Percentiles rank a stretch among this genome's conserved stretches.
Evolutionary conservation across 768 basidiomycete species (phyloP).

Genomic region (Hirschioporus abietinus): DNA sequence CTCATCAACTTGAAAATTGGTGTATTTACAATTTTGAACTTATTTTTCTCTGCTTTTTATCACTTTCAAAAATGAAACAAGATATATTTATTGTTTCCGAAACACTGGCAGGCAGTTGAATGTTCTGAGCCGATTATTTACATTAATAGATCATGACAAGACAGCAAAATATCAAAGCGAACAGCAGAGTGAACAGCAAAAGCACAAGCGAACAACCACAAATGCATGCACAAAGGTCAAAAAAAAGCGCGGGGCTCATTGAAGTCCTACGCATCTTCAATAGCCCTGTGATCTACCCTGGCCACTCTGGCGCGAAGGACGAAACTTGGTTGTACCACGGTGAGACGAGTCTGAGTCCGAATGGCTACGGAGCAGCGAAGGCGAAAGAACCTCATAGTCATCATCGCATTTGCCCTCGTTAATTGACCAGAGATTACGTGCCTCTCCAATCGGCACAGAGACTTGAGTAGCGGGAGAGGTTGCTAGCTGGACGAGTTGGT

Average conservation of each 20-base stretch:
- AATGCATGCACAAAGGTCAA: neutral
- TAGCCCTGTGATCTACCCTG: neutral
- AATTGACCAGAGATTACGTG: neutral
- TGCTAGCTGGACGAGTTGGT: neutral
- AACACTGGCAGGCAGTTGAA: neutral
- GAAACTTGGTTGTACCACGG: neutral
- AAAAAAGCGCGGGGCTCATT: too few species aligned
- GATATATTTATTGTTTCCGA: neutral
- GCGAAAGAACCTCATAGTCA: neutral
- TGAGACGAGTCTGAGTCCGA: neutral
- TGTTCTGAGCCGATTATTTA: neutral
- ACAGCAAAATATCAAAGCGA: neutral
- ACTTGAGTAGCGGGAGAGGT: neutral
- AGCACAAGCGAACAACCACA: too few species aligned
- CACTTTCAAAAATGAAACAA: neutral
- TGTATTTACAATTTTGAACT: neutral
- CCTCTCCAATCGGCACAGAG: neutral
- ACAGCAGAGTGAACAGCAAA: neutral
- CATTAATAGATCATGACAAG: neutral
- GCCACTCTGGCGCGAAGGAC: neutral
- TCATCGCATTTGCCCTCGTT: neutral
- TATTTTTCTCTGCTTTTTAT: neutral
- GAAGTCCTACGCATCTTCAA: too few species aligned
- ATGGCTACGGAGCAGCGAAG: neutral
- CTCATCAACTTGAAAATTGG: neutral